Conservation (phyloP, 768 basidiomycete species). For the Austroboletus festivus region DNA sequence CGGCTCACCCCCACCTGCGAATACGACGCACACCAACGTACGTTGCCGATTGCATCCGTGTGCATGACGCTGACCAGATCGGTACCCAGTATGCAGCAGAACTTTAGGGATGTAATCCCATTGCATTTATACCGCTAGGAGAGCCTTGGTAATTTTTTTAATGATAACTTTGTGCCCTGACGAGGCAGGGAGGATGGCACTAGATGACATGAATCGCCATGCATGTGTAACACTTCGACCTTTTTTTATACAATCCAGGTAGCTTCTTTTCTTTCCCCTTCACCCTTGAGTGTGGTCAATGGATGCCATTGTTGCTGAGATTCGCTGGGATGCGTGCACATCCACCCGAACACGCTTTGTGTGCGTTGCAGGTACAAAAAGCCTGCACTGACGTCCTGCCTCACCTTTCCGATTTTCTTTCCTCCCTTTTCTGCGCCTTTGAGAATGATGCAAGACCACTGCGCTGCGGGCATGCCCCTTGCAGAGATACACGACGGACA, state of each 20-base stretch:
- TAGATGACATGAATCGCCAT: too few species aligned
- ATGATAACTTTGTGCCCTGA: background rate
- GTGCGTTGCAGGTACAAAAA: constrained; percentile 3
- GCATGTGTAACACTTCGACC: constrained; percentile 20
- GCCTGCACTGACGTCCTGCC: background rate
- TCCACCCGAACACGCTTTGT: background rate
- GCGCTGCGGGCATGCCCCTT: too few species aligned
- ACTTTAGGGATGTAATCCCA: too few species aligned
- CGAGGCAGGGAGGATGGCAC: constrained; percentile 1
- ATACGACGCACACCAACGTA: constrained; percentile 14
- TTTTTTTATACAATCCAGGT: constrained; percentile 10
- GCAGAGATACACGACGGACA: constrained; percentile 51
- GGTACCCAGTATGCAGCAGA: constrained; percentile 23
- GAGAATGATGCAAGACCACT: background rate
- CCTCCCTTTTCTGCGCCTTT: background rate
- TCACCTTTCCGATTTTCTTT: background rate
- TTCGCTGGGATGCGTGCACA: too few species aligned
- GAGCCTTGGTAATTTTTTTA: constrained; percentile 6
- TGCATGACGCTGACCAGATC: constrained; percentile 1
- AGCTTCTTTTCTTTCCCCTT: background rate
- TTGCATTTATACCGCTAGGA: constrained; percentile 1
- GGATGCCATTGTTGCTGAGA: background rate
- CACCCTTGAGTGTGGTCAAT: background rate
- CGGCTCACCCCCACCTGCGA: constrained; percentile 12
- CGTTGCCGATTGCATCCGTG: constrained; percentile 1